A percentile compares a stretch with the other conserved stretches of the same genome.
Evolutionary conservation across 2,329 filamentous ascomycete genomes (phyloP).

Genomic region (Chaetomiaceae sp.): DNA sequence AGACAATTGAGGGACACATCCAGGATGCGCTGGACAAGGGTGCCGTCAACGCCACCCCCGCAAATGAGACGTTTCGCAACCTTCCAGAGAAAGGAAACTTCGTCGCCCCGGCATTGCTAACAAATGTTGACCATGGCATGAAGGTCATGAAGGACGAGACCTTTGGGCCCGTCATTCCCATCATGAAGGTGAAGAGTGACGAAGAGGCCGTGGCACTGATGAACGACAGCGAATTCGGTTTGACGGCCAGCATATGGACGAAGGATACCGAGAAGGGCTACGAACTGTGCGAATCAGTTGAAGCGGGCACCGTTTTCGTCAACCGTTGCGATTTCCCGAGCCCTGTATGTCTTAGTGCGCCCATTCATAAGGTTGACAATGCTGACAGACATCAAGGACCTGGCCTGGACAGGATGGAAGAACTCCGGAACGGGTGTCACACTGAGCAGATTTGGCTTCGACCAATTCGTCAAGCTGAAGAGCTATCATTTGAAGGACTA

Average conservation of each 20-base stretch:
- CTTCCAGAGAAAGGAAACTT: conserved; percentile 80
- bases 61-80: conserved; percentile 70
- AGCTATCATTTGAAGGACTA: conserved; percentile 89
- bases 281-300: conserved; percentile 72
- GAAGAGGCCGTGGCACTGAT: conserved; percentile 77
- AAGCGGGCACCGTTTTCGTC: conserved; percentile 93
- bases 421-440: conserved; percentile 91
- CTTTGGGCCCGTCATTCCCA: conserved; percentile 86
- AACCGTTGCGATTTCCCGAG: conserved; percentile 91
- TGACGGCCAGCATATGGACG: conserved; percentile 97
- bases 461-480: conserved; percentile 95
- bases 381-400: conserved; percentile 54
- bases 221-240: conserved; percentile 91
- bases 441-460: conserved; percentile 83
- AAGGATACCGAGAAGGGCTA: conserved; percentile 75
- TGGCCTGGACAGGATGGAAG: conserved; percentile 98
- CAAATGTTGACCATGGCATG: conserved; percentile 77
- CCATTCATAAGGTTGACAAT: neutral
- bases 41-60: conserved; percentile 77
- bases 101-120: conserved; percentile 79
- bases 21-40: conserved; percentile 78
- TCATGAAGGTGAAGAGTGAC: conserved; percentile 80
- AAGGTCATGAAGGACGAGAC: conserved; percentile 89
- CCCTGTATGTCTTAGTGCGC: conserved; percentile 60
- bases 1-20: conserved; percentile 73